A percentile compares a stretch with the other conserved stretches of the same genome.
Conservation (phyloP, 805 yeast species). For the Candida dajiaensis region DNA sequence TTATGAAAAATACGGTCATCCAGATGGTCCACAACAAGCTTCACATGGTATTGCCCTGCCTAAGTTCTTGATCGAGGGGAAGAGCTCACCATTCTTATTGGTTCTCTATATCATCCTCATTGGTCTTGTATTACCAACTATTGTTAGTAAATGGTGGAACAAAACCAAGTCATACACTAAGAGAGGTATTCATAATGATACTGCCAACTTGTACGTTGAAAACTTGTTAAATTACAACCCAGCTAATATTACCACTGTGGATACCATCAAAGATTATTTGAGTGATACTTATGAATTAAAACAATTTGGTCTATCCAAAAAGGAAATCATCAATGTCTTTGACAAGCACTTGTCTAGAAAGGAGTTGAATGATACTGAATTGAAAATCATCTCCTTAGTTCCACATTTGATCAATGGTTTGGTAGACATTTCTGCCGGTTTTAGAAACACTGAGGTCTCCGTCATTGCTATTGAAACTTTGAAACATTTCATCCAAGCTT, state of each 20-base stretch:
- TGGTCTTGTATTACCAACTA: constrained; percentile 71
- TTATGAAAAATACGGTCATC: constrained; percentile 86
- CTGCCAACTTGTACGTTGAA: constrained; percentile 77
- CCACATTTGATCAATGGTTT: constrained; percentile 66
- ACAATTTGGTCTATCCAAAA: constrained; percentile 35
- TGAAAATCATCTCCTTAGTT: constrained; percentile 54
- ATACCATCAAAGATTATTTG: constrained; percentile 51
- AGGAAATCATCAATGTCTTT: constrained; percentile 46
- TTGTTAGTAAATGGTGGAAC: constrained; percentile 90
- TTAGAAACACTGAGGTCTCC: constrained; percentile 67
- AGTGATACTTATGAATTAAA: constrained; percentile 63
- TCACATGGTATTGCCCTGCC: constrained; percentile 95
- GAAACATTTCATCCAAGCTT: constrained; percentile 72
- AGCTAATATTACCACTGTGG: constrained; percentile 51
- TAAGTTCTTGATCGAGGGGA: constrained; percentile 79
- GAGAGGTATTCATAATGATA: constrained; percentile 72
- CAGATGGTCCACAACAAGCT: constrained; percentile 92
- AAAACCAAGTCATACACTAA: constrained; percentile 75
- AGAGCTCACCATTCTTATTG: constrained; percentile 59
- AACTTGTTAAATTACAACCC: constrained; percentile 70
- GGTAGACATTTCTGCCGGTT: constrained; percentile 74
- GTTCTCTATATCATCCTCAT: constrained; percentile 63
- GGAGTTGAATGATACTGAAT: constrained; percentile 29
- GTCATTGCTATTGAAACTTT: constrained; percentile 57
- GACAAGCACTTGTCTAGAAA: constrained; percentile 54